phyloP scores from a whole-genome alignment of 805 yeast genomes.

The Myxozyma geophila region DNA sequence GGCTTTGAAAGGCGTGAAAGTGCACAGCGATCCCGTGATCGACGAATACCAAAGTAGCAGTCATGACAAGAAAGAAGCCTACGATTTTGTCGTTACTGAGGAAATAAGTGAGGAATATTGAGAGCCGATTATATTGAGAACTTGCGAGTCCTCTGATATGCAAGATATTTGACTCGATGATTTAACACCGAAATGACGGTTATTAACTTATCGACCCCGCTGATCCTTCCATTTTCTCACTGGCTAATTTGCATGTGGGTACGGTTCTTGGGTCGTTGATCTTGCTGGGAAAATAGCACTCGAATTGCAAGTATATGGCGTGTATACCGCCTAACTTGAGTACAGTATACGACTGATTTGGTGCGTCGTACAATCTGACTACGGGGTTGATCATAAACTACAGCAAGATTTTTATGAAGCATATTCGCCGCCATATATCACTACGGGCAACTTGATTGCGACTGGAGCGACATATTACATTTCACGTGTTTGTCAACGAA shows the following conservation, averaged over 20 bases:
- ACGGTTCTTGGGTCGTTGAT: constrained; percentile 44
- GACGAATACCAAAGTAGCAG: too few species aligned
- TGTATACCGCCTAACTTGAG: constrained; percentile 57
- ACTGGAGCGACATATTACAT: constrained; percentile 44
- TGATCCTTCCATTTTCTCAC: constrained; percentile 53
- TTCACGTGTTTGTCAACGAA: constrained; percentile 63
- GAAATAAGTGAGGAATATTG: too few species aligned
- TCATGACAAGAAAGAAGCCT: too few species aligned
- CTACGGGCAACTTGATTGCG: constrained; percentile 56
- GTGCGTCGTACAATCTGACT: constrained; percentile 51
- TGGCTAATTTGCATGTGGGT: constrained; percentile 46
- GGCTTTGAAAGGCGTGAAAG: too few species aligned
- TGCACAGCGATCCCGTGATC: too few species aligned
- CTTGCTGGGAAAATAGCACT: constrained; percentile 47
- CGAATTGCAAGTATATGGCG: constrained; percentile 56
- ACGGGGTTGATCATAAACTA: constrained; percentile 44
- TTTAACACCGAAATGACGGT: too few species aligned
- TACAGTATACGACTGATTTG: constrained; percentile 50
- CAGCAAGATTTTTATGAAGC: constrained; percentile 4
- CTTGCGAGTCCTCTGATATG: too few species aligned
- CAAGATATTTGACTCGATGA: not conserved
- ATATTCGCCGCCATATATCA: constrained; percentile 41
- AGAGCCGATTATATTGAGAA: too few species aligned
- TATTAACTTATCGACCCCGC: constrained; percentile 40
- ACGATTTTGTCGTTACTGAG: too few species aligned